Conservation (phyloP, 352 stramenopile genomes). For the Globisporangium radiosum region DNA sequence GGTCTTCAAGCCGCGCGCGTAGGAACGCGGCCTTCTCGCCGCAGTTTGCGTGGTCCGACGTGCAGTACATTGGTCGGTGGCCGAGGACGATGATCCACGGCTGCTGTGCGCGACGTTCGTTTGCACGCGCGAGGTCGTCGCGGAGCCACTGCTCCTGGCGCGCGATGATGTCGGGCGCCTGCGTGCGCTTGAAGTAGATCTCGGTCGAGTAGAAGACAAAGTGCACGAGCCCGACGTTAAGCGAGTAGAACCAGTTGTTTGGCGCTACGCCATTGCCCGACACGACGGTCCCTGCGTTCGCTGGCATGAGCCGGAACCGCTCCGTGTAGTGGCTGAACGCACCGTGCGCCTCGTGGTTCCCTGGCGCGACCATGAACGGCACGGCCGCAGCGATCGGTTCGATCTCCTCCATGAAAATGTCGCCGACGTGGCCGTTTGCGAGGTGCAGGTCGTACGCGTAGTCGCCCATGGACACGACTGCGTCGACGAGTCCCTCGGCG, state of each 20-base stretch:
- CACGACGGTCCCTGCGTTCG: constrained; percentile 53
- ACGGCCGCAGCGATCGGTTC: constrained; percentile 74
- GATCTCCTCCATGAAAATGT: constrained; percentile 90
- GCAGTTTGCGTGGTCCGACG: constrained; percentile 67
- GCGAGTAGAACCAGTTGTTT: constrained; percentile 90
- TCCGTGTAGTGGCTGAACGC: constrained; percentile 83
- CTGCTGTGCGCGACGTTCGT: constrained; percentile 49
- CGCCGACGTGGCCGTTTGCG: constrained; percentile 67
- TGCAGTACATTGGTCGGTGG: constrained; percentile 87
- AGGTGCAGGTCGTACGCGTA: constrained; percentile 88
- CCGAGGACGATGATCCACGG: constrained; percentile 85
- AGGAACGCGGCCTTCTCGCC: constrained; percentile 57
- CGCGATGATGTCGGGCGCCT: constrained; percentile 36
- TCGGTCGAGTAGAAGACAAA: constrained; percentile 85
- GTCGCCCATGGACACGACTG: constrained; percentile 82
- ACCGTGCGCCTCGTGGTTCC: constrained; percentile 89
- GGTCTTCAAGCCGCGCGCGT: constrained; percentile 60
- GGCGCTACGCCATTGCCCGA: constrained; percentile 47
- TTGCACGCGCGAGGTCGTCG: constrained; percentile 51
- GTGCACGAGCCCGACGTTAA: constrained; percentile 82
- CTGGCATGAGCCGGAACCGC: constrained; percentile 80
- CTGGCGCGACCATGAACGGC: constrained; percentile 87
- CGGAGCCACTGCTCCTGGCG: constrained; percentile 65
- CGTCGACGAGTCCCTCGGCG: constrained; percentile 64
- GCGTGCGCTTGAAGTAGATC: constrained; percentile 81